These are phyloP conservation scores for Centella asiatica DNA, from an alignment of 129 eudicot species.

Conservation along the genomic window DNA sequence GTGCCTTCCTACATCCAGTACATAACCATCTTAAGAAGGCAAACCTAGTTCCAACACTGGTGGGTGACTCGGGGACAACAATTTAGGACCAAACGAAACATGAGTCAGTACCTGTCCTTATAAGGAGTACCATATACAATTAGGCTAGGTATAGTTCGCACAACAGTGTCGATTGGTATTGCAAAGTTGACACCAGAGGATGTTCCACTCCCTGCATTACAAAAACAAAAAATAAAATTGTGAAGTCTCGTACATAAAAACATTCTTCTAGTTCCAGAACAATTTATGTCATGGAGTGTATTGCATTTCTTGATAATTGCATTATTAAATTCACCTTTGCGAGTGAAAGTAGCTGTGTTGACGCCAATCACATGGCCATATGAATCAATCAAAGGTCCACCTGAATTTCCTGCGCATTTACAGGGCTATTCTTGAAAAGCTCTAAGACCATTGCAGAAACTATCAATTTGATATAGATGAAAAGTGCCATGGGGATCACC, in stretches of 20 bases:
- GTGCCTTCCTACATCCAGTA: not conserved
- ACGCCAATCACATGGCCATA: constrained; percentile 92
- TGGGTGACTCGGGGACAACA: not conserved
- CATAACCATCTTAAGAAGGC: not conserved
- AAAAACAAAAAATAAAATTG: not conserved
- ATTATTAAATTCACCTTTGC: constrained; percentile 45
- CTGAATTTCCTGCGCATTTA: constrained; percentile 82
- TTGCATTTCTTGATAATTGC: not conserved
- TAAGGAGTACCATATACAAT: constrained; percentile 91
- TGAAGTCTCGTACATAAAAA: not conserved
- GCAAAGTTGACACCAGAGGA: constrained; percentile 97
- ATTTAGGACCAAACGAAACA: not conserved
- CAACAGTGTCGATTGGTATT: constrained; percentile 78
- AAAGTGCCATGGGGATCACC: not conserved
- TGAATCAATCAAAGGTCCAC: constrained; percentile 89
- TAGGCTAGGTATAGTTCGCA: constrained; percentile 58
- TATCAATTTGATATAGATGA: not conserved
- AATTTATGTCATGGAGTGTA: not conserved
- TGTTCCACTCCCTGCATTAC: constrained; percentile 61
- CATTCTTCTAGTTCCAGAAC: not conserved
- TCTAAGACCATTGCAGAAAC: not conserved
- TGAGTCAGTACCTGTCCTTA: constrained; percentile 44
- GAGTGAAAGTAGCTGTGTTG: constrained; percentile 94
- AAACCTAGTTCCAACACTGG: not conserved
- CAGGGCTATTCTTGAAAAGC: not conserved